These are phyloP conservation scores for Malus fusca DNA, from an alignment of 306 rosid genomes.

Conservation along the genomic window DNA sequence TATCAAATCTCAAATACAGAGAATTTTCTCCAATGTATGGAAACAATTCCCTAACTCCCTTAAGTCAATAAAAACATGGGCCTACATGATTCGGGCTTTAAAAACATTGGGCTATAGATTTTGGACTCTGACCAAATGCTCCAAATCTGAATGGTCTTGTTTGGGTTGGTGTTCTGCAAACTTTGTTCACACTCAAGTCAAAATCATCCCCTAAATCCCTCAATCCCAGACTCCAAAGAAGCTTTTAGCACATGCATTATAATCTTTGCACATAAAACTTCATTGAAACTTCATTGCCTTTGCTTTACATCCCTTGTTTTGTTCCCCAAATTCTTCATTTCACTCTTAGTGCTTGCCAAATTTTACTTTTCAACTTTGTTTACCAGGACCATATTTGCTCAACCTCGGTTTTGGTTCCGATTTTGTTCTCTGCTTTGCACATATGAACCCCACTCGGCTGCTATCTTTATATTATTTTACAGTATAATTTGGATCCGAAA, in stretches of 20 bases:
- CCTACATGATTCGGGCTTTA: no score
- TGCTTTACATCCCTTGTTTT: not conserved
- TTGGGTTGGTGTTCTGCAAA: not conserved
- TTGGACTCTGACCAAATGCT: not conserved
- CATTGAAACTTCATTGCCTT: not conserved
- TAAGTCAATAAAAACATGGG: not conserved
- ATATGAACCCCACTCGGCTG: constrained; percentile 13
- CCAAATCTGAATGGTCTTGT: not conserved
- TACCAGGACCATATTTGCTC: constrained; percentile 1
- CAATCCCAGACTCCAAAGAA: not conserved
- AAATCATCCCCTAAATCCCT: not conserved
- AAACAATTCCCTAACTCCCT: not conserved
- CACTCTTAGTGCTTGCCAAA: not conserved
- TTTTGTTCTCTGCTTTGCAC: not conserved
- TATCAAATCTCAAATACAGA: no score
- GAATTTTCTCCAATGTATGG: not conserved
- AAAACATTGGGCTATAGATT: not conserved
- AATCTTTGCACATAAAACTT: not conserved
- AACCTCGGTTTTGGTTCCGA: constrained; percentile 1
- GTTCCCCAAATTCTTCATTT: not conserved
- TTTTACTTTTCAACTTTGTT: not conserved
- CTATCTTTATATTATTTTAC: not conserved
- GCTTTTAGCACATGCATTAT: not conserved
- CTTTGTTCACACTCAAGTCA: not conserved
- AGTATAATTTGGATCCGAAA: not conserved